phyloP scores from a whole-genome alignment of 148 eudicot species.

The Rhododendron griersonianum region DNA sequence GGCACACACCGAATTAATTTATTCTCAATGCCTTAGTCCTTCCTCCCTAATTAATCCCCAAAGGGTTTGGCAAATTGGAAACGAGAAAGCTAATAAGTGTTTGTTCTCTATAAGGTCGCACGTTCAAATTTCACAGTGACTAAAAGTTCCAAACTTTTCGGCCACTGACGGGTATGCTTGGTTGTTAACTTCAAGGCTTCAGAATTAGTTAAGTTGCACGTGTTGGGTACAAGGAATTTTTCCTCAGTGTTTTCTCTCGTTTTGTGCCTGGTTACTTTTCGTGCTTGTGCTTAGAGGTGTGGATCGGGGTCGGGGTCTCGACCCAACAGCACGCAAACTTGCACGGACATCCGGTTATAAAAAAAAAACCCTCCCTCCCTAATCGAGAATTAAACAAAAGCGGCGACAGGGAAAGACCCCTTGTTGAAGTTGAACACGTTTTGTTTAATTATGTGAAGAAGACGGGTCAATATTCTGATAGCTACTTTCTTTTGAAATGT shows the following conservation, averaged over 20 bases:
- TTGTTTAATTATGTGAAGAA: neutral
- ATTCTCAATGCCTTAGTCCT: neutral
- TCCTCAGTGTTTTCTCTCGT: no score
- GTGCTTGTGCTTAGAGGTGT: no score
- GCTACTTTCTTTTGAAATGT: neutral
- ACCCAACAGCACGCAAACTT: no score
- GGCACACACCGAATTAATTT: neutral
- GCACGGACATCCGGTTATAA: no score
- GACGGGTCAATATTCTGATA: neutral
- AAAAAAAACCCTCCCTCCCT: neutral
- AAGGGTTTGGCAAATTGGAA: neutral
- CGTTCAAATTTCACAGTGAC: neutral
- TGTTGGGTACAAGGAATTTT: no score
- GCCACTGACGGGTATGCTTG: no score
- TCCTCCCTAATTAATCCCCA: neutral
- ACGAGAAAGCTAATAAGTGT: no score
- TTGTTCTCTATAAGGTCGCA: neutral
- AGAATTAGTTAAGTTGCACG: no score
- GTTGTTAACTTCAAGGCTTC: no score
- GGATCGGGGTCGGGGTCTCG: no score
- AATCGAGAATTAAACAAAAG: neutral
- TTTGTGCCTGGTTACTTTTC: no score
- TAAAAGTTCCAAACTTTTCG: no score
- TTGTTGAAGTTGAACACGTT: neutral
- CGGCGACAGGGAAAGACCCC: neutral